A percentile compares a stretch with the other conserved stretches of the same genome.
Conservation (phyloP, 2,329 filamentous ascomycete genomes). For the Orbilia brochopaga region DNA sequence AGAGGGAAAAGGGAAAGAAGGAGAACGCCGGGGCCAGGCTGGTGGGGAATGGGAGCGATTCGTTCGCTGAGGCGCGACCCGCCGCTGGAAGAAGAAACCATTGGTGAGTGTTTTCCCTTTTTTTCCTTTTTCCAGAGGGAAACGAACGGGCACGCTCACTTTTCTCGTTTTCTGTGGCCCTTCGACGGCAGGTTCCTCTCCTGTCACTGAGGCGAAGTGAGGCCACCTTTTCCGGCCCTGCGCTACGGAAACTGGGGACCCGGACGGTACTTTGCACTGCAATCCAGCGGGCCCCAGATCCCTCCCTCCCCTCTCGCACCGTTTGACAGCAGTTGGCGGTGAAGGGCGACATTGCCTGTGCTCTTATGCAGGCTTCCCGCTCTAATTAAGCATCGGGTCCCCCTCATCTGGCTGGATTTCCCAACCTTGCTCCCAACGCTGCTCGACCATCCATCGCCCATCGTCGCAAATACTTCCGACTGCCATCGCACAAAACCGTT, state of each 20-base stretch:
- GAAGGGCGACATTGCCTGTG: background rate
- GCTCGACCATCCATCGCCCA: background rate
- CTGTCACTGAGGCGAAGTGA: slow-evolving; percentile 5
- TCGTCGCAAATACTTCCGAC: slow-evolving; percentile 33
- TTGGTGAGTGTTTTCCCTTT: background rate
- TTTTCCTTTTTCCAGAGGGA: background rate
- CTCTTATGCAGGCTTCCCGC: slow-evolving; percentile 36
- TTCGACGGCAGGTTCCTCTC: slow-evolving; percentile 6
- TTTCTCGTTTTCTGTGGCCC: slow-evolving; percentile 4
- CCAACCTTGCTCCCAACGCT: slow-evolving; percentile 25
- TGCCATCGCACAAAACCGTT: slow-evolving; percentile 19
- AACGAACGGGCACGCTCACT: background rate
- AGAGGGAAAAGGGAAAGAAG: slow-evolving; percentile 15
- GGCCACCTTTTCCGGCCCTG: slow-evolving; percentile 4
- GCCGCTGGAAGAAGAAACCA: slow-evolving; percentile 51
- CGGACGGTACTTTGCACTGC: background rate
- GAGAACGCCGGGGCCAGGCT: slow-evolving; percentile 37
- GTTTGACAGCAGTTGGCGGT: background rate
- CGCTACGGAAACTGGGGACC: slow-evolving; percentile 11
- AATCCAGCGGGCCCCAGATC: slow-evolving; percentile 3
- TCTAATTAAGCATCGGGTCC: slow-evolving; percentile 41
- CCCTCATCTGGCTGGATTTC: slow-evolving; percentile 35
- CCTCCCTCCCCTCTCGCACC: background rate
- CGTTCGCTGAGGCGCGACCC: slow-evolving; percentile 49
- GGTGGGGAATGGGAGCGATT: slow-evolving; percentile 50